These are phyloP conservation scores for Oligophagozyma castellii DNA, from an alignment of 1,139 yeast species.

Conservation along the genomic window DNA sequence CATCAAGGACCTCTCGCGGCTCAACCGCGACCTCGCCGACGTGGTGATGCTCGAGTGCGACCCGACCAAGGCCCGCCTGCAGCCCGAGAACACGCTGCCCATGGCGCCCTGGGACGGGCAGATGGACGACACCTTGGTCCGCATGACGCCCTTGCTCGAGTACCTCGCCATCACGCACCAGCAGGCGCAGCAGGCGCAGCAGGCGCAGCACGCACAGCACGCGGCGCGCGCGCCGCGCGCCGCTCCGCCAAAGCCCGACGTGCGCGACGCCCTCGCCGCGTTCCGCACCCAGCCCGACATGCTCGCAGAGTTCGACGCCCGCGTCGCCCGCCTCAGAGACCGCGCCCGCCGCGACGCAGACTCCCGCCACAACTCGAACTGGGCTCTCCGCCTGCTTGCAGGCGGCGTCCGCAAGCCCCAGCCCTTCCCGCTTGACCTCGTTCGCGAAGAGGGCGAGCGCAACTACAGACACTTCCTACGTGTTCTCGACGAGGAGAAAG, in stretches of 20 bases:
- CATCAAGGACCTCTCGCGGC: slow-evolving; percentile 69
- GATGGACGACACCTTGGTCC: slow-evolving; percentile 65
- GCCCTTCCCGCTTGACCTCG: slow-evolving; percentile 81
- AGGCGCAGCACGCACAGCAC: slow-evolving; percentile 76
- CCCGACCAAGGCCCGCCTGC: slow-evolving; percentile 58
- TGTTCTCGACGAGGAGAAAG: slow-evolving; percentile 79
- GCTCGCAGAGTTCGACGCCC: slow-evolving; percentile 64
- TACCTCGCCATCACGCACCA: too few species aligned
- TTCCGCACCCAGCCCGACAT: slow-evolving; percentile 48
- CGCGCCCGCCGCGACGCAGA: slow-evolving; percentile 58
- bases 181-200: too few species aligned
- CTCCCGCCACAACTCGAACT: slow-evolving; percentile 33
- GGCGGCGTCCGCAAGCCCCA: slow-evolving; percentile 35
- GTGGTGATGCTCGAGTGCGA: slow-evolving; percentile 70
- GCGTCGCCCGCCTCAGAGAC: slow-evolving; percentile 65
- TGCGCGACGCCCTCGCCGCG: slow-evolving; percentile 72
- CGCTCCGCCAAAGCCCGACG: slow-evolving; percentile 72
- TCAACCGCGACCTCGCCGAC: slow-evolving; percentile 83
- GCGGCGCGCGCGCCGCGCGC: slow-evolving; percentile 72
- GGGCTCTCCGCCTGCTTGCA: slow-evolving; percentile 43
- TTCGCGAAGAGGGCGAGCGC: slow-evolving; percentile 87
- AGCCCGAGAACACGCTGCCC: slow-evolving; percentile 86
- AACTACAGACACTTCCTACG: slow-evolving; percentile 76
- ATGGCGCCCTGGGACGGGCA: slow-evolving; percentile 78
- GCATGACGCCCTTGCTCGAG: slow-evolving; percentile 83